phyloP scores from a whole-genome alignment of 495 filamentous ascomycete genomes.

The Immersiella caudata region DNA sequence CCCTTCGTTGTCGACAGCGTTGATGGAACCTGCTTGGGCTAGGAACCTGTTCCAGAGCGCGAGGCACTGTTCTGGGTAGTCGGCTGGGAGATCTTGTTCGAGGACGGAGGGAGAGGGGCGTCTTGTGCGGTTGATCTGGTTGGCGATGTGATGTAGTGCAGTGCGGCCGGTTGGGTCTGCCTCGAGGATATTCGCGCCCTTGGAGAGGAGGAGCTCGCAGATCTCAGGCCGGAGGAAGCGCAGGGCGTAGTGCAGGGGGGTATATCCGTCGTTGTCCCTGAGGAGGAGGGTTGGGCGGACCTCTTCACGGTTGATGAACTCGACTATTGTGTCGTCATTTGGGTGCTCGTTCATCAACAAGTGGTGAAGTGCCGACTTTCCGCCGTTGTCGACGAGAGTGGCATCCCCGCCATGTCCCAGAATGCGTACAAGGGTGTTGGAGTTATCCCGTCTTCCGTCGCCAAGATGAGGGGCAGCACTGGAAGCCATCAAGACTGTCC shows the following conservation, averaged over 20 bases:
- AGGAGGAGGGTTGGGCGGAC: conserved; percentile 12
- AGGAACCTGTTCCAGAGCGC: conserved; percentile 21
- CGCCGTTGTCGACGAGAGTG: conserved; percentile 27
- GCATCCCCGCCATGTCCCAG: conserved; percentile 29
- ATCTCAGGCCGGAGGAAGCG: conserved; percentile 21
- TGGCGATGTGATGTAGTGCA: conserved; percentile 23
- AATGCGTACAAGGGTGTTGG: conserved; percentile 19
- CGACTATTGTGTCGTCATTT: conserved; percentile 24
- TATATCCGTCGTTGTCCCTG: conserved; percentile 21
- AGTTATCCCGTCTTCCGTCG: background rate
- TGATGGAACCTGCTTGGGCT: conserved; percentile 11
- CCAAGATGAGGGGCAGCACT: conserved; percentile 3
- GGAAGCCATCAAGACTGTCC: conserved; percentile 30
- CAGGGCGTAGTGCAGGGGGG: conserved; percentile 35
- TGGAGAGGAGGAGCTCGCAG: conserved; percentile 16
- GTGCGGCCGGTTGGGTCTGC: conserved; percentile 21
- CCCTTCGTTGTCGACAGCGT: conserved; percentile 22
- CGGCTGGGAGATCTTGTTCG: background rate
- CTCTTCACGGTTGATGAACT: conserved; percentile 21
- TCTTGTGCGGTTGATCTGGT: background rate
- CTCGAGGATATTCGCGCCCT: conserved; percentile 21
- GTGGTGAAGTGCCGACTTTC: conserved; percentile 35
- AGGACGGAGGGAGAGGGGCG: background rate
- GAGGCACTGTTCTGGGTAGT: background rate
- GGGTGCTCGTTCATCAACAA: conserved; percentile 31